Percentiles rank a stretch among this genome's conserved stretches.
Evolutionary conservation across 129 eudicot species (phyloP).

Genomic region (Pseudognaphalium luteoalbum): DNA sequence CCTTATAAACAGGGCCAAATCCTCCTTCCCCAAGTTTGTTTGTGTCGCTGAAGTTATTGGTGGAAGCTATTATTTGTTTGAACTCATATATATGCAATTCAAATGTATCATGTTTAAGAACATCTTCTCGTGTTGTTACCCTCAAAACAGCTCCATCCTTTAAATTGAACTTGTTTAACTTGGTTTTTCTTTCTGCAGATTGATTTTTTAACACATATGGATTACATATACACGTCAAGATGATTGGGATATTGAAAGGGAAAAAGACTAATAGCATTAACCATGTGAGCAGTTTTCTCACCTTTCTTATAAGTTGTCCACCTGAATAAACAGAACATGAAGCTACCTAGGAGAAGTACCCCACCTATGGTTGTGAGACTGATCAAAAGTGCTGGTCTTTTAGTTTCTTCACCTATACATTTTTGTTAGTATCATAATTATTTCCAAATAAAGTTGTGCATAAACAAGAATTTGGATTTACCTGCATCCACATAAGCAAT

Average conservation of each 20-base stretch:
- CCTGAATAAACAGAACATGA: slow-evolving; percentile 26
- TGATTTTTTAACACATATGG: slow-evolving; percentile 8
- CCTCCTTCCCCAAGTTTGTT: slow-evolving; percentile 54
- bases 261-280: not conserved
- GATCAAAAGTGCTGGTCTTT: slow-evolving; percentile 2
- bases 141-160: slow-evolving; percentile 13
- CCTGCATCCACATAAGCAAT: slow-evolving; percentile 41
- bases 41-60: slow-evolving; percentile 31
- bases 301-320: slow-evolving; percentile 34
- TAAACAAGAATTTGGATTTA: slow-evolving; percentile 5
- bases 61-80: slow-evolving; percentile 31
- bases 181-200: slow-evolving; percentile 27
- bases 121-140: slow-evolving; percentile 18
- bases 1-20: slow-evolving; percentile 49
- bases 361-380: slow-evolving; percentile 30
- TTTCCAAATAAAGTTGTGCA: slow-evolving; percentile 2
- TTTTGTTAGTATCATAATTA: not conserved
- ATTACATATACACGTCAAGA: slow-evolving; percentile 8
- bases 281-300: slow-evolving; percentile 6
- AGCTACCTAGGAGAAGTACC: slow-evolving; percentile 29
- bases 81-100: slow-evolving; percentile 36
- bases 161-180: not conserved
- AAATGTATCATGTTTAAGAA: slow-evolving; percentile 20
- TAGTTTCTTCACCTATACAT: slow-evolving; percentile 17
- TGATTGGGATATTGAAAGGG: not conserved